phyloP scores from a whole-genome alignment of 139 green algal genomes.

The Chlorella vulgaris region DNA sequence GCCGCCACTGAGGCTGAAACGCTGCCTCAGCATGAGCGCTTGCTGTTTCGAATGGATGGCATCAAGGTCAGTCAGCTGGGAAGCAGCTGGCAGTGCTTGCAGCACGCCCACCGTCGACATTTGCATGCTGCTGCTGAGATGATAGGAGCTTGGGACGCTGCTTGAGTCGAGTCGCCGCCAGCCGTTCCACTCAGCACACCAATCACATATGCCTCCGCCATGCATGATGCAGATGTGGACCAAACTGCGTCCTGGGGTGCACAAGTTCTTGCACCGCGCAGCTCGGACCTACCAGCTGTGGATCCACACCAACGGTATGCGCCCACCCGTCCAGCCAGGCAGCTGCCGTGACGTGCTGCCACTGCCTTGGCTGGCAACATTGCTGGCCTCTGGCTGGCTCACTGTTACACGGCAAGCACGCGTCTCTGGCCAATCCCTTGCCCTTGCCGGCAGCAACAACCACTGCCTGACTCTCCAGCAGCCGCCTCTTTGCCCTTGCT shows the following conservation, averaged over 20 bases:
- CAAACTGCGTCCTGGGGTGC: constrained; percentile 86
- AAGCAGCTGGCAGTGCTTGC: no score
- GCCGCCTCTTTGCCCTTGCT: background rate
- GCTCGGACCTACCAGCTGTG: constrained; percentile 77
- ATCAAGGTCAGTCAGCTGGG: constrained; percentile 43
- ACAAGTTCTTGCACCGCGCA: constrained; percentile 63
- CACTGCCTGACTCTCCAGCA: background rate
- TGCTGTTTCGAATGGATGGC: constrained; percentile 74
- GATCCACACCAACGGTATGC: constrained; percentile 93
- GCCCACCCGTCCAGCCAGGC: background rate
- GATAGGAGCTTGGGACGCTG: no score
- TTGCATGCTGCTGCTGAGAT: no score
- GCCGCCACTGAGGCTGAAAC: background rate
- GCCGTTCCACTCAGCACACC: no score
- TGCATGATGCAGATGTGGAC: constrained; percentile 75
- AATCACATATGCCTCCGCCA: background rate
- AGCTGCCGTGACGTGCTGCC: no score
- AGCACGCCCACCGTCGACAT: no score
- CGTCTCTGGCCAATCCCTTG: no score
- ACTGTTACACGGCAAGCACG: no score
- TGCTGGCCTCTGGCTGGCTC: no score
- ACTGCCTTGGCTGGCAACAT: no score
- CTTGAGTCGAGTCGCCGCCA: no score
- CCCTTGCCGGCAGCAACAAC: no score
- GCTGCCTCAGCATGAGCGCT: constrained; percentile 11